These are phyloP conservation scores for Lunularia cruciata DNA, from an alignment of 225 moss, liverwort and hornwort genomes.

Conservation along the genomic window DNA sequence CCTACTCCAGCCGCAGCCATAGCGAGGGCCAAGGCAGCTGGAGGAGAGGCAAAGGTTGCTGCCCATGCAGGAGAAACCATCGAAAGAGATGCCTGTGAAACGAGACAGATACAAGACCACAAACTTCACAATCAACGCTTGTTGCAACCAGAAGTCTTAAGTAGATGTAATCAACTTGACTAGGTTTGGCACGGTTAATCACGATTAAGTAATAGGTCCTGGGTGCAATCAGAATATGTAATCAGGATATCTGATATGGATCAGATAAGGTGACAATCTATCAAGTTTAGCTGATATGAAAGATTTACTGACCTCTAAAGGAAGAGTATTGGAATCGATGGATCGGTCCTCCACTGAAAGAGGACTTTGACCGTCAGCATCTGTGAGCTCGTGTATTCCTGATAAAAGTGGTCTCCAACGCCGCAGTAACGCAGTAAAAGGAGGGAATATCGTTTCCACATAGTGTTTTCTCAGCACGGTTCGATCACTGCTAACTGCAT, in stretches of 20 bases:
- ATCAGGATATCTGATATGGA: no score
- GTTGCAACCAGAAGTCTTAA: no score
- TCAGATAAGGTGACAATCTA: no score
- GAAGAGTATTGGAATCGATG: slow-evolving; percentile 82
- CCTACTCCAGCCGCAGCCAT: slow-evolving; percentile 98
- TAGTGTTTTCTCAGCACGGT: slow-evolving; percentile 66
- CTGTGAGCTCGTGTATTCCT: slow-evolving; percentile 91
- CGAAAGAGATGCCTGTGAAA: slow-evolving; percentile 76
- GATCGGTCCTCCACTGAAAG: slow-evolving; percentile 99
- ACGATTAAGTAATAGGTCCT: no score
- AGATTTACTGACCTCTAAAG: slow-evolving; percentile 76
- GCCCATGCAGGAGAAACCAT: slow-evolving; percentile 98
- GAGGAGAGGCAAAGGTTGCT: slow-evolving; percentile 95
- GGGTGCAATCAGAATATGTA: no score
- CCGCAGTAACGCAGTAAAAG: slow-evolving; percentile 90
- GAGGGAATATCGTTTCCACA: slow-evolving; percentile 82
- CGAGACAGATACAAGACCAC: background rate
- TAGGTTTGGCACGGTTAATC: no score
- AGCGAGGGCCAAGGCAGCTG: slow-evolving; percentile 94
- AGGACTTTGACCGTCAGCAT: slow-evolving; percentile 96
- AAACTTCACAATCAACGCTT: no score
- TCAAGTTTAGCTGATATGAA: no score
- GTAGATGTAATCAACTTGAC: no score
- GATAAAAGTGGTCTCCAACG: slow-evolving; percentile 96
- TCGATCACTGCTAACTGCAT: slow-evolving; percentile 75